These are phyloP conservation scores for Colletotrichum aenigma DNA, from an alignment of 2,329 filamentous ascomycete genomes.

Conservation along the genomic window DNA sequence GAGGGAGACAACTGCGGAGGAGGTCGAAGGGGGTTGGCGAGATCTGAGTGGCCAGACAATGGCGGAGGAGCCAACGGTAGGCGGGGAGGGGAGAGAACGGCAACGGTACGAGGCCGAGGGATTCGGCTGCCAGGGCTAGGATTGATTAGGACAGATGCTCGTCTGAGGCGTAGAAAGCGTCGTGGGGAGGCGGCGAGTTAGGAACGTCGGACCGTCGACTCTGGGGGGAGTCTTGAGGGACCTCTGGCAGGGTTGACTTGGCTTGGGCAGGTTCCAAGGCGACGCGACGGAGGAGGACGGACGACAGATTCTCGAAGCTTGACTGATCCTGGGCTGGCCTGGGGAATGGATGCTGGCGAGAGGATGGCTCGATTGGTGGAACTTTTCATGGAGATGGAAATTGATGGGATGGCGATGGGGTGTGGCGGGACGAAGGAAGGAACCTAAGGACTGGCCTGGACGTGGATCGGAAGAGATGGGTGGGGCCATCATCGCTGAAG, in stretches of 20 bases:
- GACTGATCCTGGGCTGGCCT: background rate
- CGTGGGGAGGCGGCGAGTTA: background rate
- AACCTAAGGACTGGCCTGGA: background rate
- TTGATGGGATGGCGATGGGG: background rate
- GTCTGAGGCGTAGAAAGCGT: background rate
- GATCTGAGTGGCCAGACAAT: background rate
- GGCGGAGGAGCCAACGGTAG: background rate
- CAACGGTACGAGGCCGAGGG: background rate
- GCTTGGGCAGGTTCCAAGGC: background rate
- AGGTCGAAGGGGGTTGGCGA: background rate
- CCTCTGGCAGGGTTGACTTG: background rate
- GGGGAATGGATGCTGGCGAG: background rate
- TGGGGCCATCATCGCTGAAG: background rate
- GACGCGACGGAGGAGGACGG: background rate
- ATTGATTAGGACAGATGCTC: background rate
- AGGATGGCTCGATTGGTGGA: constrained; percentile 11
- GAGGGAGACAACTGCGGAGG: background rate
- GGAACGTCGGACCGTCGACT: constrained; percentile 20
- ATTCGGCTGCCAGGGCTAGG: background rate
- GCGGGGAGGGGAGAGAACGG: background rate
- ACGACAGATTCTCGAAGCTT: background rate
- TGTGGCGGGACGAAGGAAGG: background rate
- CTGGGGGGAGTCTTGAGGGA: background rate
- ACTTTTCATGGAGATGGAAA: background rate
- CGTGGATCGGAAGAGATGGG: background rate